Base-by-base conservation (phyloP, 140 eudicot genomes). In the Artemisia princeps region DNA sequence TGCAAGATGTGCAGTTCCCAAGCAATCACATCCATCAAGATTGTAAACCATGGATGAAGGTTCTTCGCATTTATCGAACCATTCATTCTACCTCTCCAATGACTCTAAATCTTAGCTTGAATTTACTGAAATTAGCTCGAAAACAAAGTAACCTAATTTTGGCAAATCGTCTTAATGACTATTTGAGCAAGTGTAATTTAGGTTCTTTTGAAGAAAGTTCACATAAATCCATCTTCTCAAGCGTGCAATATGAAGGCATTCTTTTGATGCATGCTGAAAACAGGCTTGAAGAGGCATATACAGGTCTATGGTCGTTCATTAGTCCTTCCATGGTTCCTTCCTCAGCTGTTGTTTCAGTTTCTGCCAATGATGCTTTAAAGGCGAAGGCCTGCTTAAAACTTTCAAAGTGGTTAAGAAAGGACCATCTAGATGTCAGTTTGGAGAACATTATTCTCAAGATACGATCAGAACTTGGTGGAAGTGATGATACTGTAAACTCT, bases 341-440 rank as follows among this genome's bases (percentile, higher is more conserved):
- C 22, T 67, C 86, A 44, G 46, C 50, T 69, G 70, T 55, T 40
- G 76, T 64, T 63, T 65, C 87, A 40, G 73, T 26, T 79, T 73
- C 80, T 42, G 64, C 49, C 62, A 82, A 76, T 64, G 76, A 75
- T 50, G 62, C 46, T 72, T 40, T 94, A 65, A 88, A 82, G 81
- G 96, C 99, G 26, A 84, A 88, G 80, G 94, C 99, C 56, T 88
- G 99, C 80, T 77, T 94, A 56, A 88, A 94, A 82, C 86, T 94
- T 57, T 77, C 96, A 19, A 78, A 73, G 72, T 94, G 99, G 99
- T 69, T 94, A 76, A 81, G 33, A 70, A 79, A 53, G 76, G 95
- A 84, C 59, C 56, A 14, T 64, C 17, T 71, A 55, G 75, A 77
- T 80, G 45, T 67, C 71, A 77, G 53, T 57, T 62, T 88, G 85